phyloP scores from a whole-genome alignment of 352 stramenopile species.

The Phytophthora meadii region DNA sequence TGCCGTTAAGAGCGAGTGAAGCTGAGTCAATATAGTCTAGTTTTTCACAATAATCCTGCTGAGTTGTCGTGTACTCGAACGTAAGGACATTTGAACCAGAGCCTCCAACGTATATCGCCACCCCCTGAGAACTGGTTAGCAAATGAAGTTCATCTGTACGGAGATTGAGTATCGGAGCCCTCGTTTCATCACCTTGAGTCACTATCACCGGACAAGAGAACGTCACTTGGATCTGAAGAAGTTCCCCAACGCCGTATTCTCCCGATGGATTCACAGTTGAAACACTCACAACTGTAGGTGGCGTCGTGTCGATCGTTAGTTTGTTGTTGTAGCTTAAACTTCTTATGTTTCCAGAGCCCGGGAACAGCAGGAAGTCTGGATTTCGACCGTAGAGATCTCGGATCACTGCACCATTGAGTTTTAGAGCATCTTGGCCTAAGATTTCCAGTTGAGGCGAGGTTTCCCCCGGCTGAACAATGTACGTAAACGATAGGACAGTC shows the following conservation, averaged over 20 bases:
- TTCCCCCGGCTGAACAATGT: slow-evolving; percentile 55
- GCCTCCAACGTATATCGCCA: slow-evolving; percentile 58
- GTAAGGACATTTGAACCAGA: slow-evolving; percentile 53
- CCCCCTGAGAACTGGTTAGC: slow-evolving; percentile 40
- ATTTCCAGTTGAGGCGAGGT: slow-evolving; percentile 49
- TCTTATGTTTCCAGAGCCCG: slow-evolving; percentile 39
- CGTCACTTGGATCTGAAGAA: slow-evolving; percentile 52
- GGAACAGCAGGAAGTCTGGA: slow-evolving; percentile 68
- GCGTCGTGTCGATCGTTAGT: slow-evolving; percentile 60
- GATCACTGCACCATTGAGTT: slow-evolving; percentile 56
- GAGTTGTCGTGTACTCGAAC: slow-evolving; percentile 62
- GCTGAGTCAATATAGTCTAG: slow-evolving; percentile 70
- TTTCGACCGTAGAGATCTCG: slow-evolving; percentile 46
- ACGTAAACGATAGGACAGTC: slow-evolving; percentile 54
- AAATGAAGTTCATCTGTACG: slow-evolving; percentile 65
- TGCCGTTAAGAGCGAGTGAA: slow-evolving; percentile 49
- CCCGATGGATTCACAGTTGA: slow-evolving; percentile 51
- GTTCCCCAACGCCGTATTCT: slow-evolving; percentile 70
- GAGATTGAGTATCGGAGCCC: slow-evolving; percentile 44
- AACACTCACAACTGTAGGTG: slow-evolving; percentile 49
- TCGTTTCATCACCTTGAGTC: slow-evolving; percentile 14
- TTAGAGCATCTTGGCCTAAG: slow-evolving; percentile 42
- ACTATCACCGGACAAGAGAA: slow-evolving; percentile 63
- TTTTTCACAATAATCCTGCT: slow-evolving; percentile 61
- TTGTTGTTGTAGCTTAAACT: slow-evolving; percentile 70